Evolutionary conservation across 257 asterid genomes (phyloP).

Genomic region (Paraleonurus japonicus): DNA sequence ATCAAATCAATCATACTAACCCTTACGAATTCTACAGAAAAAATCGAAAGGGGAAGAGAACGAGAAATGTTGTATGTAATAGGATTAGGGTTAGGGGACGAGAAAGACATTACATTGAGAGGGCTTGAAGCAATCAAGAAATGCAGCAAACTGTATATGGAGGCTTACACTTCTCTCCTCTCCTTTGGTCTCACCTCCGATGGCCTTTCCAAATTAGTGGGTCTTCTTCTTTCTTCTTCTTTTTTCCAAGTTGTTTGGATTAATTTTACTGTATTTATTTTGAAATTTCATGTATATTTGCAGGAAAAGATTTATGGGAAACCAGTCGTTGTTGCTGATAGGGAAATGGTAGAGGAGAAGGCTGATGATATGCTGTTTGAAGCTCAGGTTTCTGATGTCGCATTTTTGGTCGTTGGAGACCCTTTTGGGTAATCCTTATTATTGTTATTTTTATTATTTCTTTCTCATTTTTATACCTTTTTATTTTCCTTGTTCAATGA

Average conservation of each 20-base stretch:
- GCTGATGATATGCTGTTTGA: slow-evolving; percentile 73
- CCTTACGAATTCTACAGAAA: not conserved
- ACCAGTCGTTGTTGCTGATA: slow-evolving; percentile 64
- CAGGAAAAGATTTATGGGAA: slow-evolving; percentile 82
- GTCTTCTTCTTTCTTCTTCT: not conserved
- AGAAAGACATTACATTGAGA: slow-evolving; percentile 76
- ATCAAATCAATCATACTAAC: not conserved
- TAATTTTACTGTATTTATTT: slow-evolving; percentile 11
- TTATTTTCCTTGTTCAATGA: not conserved
- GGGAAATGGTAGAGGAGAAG: slow-evolving; percentile 89
- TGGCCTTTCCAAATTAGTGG: slow-evolving; percentile 72
- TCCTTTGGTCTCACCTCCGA: slow-evolving; percentile 74
- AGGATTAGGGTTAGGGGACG: slow-evolving; percentile 88
- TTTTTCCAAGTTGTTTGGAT: not conserved
- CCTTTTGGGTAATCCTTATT: slow-evolving; percentile 67
- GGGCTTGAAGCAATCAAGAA: slow-evolving; percentile 83
- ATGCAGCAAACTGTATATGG: slow-evolving; percentile 72
- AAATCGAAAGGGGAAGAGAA: not conserved
- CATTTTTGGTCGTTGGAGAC: slow-evolving; percentile 93
- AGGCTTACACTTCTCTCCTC: slow-evolving; percentile 95
- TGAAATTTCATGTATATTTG: slow-evolving; percentile 22
- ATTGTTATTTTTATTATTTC: not conserved
- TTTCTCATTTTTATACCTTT: not conserved
- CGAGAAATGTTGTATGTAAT: slow-evolving; percentile 62
- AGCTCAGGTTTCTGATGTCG: slow-evolving; percentile 72